Evolutionary conservation across 768 basidiomycete species (phyloP), one percentile per base, ranked within the genome.

Genomic region (Vararia minispora): DNA sequence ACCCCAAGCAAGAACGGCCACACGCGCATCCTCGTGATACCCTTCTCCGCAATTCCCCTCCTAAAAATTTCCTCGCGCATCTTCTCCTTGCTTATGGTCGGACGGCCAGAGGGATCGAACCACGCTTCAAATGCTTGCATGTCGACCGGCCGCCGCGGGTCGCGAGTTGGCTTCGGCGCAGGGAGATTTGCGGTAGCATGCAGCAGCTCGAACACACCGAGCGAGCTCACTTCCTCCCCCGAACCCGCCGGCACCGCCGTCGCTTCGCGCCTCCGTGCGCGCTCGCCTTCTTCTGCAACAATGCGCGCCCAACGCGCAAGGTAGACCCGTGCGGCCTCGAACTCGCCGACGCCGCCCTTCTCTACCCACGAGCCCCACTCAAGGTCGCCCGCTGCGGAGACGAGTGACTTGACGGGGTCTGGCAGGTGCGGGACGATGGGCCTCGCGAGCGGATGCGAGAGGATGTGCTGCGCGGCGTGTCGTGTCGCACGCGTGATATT

Each of bases 201-300:
- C 27, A 89, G 56, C 7, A 94, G 63, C 60, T 95, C 91, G 48
- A 92, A 95, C 5, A 91, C 78, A 1, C 90, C 91, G 21, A 90
- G 58, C 1, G 82, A 78, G 2, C 43, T 40, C 5, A 27, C 18
- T 8, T 44, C 43, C 40, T 43, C 43, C 10, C 34, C 10, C 8
- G 38, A 35, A 37, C 41, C 64, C 3, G 76, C 60, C 3, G 76
- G 74, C 10, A 85, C 50, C 0, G 71, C 65, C 53, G 82, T 80
- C 0, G 83, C 76, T 57, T 99, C 95, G 30, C 73, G 71, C 46
- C 78, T 62, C 29, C 95, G 70, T 5, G 90, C 78, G 12, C 88
- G 71, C 57, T 99, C 95, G 13, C 95, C 95, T 56, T 98, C 95
- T 58, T 99, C 95, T 2, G 95, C 95, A 1, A 98, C 95, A 42